Conservation (phyloP, 225 moss, liverwort and hornwort species). For the Climacium dendroides region DNA sequence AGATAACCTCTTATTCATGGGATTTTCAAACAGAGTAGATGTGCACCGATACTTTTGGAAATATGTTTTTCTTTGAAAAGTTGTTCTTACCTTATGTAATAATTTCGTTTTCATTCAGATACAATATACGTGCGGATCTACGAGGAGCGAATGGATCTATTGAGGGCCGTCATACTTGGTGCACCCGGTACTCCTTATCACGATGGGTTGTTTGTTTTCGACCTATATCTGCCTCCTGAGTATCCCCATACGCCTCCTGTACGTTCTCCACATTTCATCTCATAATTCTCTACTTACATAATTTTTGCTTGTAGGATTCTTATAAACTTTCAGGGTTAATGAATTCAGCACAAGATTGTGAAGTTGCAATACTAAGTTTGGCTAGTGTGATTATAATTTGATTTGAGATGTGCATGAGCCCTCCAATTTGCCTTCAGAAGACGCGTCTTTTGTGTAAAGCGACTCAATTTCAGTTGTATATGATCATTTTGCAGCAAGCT, state of each 20-base stretch:
- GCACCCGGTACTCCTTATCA: conserved; percentile 96
- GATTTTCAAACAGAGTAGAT: not conserved
- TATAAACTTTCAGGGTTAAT: not conserved
- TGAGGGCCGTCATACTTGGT: conserved; percentile 94
- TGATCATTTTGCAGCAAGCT: conserved; percentile 48
- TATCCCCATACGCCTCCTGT: conserved; percentile 89
- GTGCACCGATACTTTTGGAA: not conserved
- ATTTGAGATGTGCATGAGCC: not conserved
- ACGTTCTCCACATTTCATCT: conserved; percentile 16
- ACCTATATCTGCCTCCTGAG: conserved; percentile 82
- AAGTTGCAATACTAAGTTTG: not conserved
- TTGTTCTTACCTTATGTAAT: not conserved
- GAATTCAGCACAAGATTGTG: not conserved
- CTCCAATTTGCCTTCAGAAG: not conserved
- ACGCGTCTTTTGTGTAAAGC: not conserved
- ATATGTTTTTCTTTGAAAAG: not conserved
- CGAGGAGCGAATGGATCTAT: conserved; percentile 96
- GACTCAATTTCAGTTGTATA: not conserved
- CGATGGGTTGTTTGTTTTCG: conserved; percentile 89
- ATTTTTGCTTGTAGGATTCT: not conserved
- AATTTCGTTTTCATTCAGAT: conserved; percentile 23
- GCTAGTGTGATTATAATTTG: not conserved
- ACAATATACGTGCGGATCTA: conserved; percentile 86
- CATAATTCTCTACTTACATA: not conserved
- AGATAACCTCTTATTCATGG: not conserved